Conservation (phyloP, 495 filamentous ascomycete species). For the Achaetomiella virescens region DNA sequence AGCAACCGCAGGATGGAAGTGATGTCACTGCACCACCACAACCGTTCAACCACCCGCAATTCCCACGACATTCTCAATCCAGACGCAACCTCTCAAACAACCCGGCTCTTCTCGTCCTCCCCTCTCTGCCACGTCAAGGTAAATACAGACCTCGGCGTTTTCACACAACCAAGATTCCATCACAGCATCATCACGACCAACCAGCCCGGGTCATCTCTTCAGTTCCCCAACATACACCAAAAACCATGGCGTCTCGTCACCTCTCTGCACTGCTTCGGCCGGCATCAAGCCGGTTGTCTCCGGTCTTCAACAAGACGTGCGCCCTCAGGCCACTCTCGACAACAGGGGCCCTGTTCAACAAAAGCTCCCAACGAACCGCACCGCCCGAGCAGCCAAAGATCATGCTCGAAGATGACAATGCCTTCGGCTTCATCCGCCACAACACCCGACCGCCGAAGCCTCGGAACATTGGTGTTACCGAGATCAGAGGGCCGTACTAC, state of each 20-base stretch:
- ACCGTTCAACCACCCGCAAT: too few species aligned
- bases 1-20: not conserved
- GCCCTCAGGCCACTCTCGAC: not conserved
- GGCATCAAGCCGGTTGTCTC: not conserved
- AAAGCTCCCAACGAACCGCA: not conserved
- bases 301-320: not conserved
- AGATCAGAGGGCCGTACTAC: constrained; percentile 54
- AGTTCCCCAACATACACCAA: not conserved
- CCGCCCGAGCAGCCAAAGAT: constrained; percentile 2
- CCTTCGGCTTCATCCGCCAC: constrained; percentile 50
- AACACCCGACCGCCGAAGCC: constrained; percentile 48
- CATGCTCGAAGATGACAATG: constrained; percentile 46
- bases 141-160: too few species aligned
- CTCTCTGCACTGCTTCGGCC: not conserved
- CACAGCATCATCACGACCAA: not conserved
- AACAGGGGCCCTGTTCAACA: not conserved
- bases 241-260: not conserved
- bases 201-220: not conserved
- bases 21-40: not conserved
- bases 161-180: not conserved
- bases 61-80: too few species aligned
- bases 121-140: too few species aligned
- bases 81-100: too few species aligned
- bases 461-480: constrained; percentile 45
- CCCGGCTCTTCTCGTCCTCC: too few species aligned